Evolutionary conservation across 108 stramenopile species (phyloP), one percentile per base, ranked within the genome.

Genomic region (Skeletonema menzelii): DNA sequence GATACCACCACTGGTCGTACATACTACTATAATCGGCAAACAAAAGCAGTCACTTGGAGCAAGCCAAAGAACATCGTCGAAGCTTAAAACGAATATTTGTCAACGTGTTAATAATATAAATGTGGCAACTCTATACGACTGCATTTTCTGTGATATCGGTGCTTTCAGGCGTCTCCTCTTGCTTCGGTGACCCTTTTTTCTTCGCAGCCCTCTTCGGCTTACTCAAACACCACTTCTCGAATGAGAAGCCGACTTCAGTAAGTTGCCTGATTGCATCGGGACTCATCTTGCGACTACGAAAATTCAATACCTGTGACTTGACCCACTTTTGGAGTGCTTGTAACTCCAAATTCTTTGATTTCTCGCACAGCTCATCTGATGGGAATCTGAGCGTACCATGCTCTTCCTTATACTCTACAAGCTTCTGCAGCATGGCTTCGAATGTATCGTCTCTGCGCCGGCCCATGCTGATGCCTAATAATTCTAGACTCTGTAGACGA

Each of bases 381-480:
- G 76, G 81, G 56, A 82, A 76, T 3, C 75, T 59, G 17, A 69
- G 34, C 8, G 74, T 73, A 2, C 89, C 89, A 32, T 84, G 71
- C 26, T 79, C 65, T 57, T 80, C 67, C 64, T 88, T 83, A 79
- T 86, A 91, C 28, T 75, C 49, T 7, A 80, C 57, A 17, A 91
- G 68, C 47, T 82, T 73, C 26, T 77, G 65, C 61, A 85, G 88
- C 82, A 85, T 82, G 14, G 73, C 71, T 30, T 82, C 75, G 75
- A 79, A 86, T n/a, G 69, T 75, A 15, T 62, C 57, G 8, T 75
- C 73, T 31, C 56, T 28, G 28, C 61, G 63, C 4, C 42, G 26
- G 40, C 47, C 55, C 24, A 66, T 68, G 30, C 24, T 59, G 19
- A 73, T 22, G 4, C 70, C 70, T 1, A 73, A 57, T 2, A 60